Percentiles rank a stretch among this genome's conserved stretches.
phyloP scores from a whole-genome alignment of 2,329 filamentous ascomycete genomes.

The Arthrobotrys pseudoclavata region DNA sequence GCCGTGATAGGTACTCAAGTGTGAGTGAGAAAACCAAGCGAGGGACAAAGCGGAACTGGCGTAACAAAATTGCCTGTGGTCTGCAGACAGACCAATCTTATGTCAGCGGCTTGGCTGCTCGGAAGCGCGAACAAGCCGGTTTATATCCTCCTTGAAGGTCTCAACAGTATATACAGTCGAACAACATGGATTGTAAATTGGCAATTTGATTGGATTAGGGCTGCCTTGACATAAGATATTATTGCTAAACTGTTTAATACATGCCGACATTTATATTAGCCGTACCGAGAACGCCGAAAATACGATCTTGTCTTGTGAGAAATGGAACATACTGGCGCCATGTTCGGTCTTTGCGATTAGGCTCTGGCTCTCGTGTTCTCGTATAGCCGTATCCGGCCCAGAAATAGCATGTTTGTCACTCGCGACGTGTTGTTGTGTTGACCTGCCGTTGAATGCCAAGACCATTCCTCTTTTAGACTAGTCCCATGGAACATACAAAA shows the following conservation, averaged over 20 bases:
- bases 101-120: slow-evolving; percentile 49
- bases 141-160: slow-evolving; percentile 3
- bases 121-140: slow-evolving; percentile 27
- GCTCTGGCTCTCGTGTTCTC: slow-evolving; percentile 3
- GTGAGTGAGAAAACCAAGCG: slow-evolving; percentile 36
- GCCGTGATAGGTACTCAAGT: slow-evolving; percentile 23
- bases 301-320: background rate
- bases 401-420: slow-evolving; percentile 5
- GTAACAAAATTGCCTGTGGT: slow-evolving; percentile 6
- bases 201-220: background rate
- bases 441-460: slow-evolving; percentile 27
- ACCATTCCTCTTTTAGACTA: slow-evolving; percentile 12
- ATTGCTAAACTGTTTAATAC: background rate
- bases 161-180: background rate
- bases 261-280: too few species aligned
- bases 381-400: slow-evolving; percentile 4
- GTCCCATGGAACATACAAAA: slow-evolving; percentile 15
- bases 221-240: background rate
- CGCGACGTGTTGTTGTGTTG: slow-evolving; percentile 34
- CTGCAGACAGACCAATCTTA: slow-evolving; percentile 22
- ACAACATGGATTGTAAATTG: slow-evolving; percentile 1
- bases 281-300: background rate
- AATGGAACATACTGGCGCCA: slow-evolving; percentile 13
- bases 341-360: background rate
- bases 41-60: slow-evolving; percentile 17